Evolutionary conservation across 2,329 filamentous ascomycete species (phyloP).

Genomic region (Neurospora sp.): DNA sequence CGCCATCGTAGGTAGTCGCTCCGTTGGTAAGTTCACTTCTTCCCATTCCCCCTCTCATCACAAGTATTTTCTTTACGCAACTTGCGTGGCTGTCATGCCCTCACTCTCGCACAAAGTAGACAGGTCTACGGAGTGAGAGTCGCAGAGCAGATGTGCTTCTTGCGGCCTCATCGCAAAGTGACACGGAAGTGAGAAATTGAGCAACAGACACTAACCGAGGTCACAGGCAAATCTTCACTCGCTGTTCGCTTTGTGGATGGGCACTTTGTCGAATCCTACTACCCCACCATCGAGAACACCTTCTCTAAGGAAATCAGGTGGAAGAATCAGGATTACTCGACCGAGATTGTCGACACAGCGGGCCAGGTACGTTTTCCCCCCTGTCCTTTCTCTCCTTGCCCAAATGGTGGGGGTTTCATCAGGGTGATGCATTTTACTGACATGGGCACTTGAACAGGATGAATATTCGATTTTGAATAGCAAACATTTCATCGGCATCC

Average conservation of each 20-base stretch:
- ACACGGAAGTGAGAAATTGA: constrained; percentile 1
- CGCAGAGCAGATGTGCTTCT: neutral
- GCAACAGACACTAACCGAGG: neutral
- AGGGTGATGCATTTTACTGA: neutral
- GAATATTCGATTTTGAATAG: constrained; percentile 98
- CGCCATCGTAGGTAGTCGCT: constrained; percentile 89
- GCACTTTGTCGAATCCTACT: constrained; percentile 98
- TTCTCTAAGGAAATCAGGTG: constrained; percentile 93
- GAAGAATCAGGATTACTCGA: constrained; percentile 86
- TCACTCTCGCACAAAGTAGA: neutral
- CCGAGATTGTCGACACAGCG: constrained; percentile 96
- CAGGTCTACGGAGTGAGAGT: neutral
- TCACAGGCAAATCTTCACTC: constrained; percentile 85
- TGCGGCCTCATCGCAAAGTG: neutral
- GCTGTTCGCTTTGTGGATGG: constrained; percentile 96
- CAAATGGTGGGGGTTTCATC: neutral
- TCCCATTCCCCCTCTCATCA: neutral
- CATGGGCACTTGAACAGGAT: constrained; percentile 46
- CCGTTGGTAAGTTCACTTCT: constrained; percentile 47
- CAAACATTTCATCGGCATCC: constrained; percentile 98
- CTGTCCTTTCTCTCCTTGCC: neutral
- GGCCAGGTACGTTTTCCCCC: constrained; percentile 58
- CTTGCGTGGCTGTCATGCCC: neutral
- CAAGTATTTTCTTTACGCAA: neutral
- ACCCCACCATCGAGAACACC: constrained; percentile 97